Conservation (phyloP, 2,329 filamentous ascomycete species). For the Sclerotinia subarctica region DNA sequence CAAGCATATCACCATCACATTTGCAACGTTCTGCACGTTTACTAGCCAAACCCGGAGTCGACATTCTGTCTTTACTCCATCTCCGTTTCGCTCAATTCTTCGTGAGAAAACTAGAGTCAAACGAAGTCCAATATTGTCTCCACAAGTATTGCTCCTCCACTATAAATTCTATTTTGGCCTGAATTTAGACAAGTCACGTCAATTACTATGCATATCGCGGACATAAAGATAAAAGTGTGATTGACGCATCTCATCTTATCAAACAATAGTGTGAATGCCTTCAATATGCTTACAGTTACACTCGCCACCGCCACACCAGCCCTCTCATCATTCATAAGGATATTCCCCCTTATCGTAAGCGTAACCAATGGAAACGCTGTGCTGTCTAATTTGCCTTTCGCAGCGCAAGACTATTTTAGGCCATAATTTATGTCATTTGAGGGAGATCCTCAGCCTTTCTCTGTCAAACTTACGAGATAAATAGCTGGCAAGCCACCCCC, state of each 20-base stretch:
- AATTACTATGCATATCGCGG: background rate
- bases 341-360: background rate
- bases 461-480: background rate
- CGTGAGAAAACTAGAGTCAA: background rate
- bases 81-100: background rate
- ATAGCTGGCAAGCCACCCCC: background rate
- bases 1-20: background rate
- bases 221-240: background rate
- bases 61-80: background rate
- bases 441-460: background rate
- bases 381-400: background rate
- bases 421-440: background rate
- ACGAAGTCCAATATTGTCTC: background rate
- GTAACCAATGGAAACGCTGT: background rate
- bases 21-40: background rate
- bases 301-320: conserved; percentile 10
- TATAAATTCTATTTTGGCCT: background rate
- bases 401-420: background rate
- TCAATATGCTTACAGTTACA: background rate
- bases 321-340: background rate
- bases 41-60: background rate
- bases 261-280: background rate
- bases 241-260: background rate
- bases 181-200: too few relatives aligned
- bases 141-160: background rate